phyloP scores from a whole-genome alignment of 495 filamentous ascomycete species.

The Aspergillus bertholletiae region DNA sequence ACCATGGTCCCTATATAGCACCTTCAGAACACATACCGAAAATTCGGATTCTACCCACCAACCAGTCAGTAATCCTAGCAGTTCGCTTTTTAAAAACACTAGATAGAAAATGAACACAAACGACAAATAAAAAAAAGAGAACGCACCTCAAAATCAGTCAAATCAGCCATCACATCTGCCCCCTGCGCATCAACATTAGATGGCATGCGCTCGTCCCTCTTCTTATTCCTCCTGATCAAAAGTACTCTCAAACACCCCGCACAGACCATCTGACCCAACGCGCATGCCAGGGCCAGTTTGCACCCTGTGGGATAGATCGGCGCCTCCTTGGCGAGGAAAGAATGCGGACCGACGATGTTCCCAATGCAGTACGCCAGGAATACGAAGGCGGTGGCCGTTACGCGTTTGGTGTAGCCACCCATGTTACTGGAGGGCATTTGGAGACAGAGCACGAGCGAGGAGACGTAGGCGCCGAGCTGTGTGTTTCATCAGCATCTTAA shows the following conservation, averaged over 20 bases:
- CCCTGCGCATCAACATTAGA: not conserved
- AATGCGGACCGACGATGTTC: slow-evolving; percentile 34
- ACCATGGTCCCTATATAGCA: no score
- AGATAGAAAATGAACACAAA: not conserved
- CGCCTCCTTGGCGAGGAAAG: slow-evolving; percentile 30
- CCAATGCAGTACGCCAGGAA: slow-evolving; percentile 39
- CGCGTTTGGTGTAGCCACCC: slow-evolving; percentile 40
- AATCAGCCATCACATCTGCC: slow-evolving; percentile 7
- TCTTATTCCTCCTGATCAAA: slow-evolving; percentile 10
- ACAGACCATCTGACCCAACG: slow-evolving; percentile 11
- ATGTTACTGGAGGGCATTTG: slow-evolving; percentile 41
- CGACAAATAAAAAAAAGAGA: not conserved
- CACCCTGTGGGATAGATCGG: slow-evolving; percentile 33
- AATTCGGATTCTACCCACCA: slow-evolving; percentile 9
- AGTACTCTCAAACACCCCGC: slow-evolving; percentile 10
- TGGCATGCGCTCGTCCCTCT: not conserved
- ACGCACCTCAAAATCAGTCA: slow-evolving; percentile 19
- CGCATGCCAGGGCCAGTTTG: slow-evolving; percentile 29
- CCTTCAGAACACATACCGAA: slow-evolving; percentile 13
- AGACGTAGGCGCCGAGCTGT: slow-evolving; percentile 30
- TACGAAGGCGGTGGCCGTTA: slow-evolving; percentile 35
- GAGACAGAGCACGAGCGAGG: slow-evolving; percentile 34
- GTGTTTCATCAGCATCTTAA: not conserved
- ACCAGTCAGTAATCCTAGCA: not conserved
- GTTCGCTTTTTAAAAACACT: no score